Evolutionary conservation across 768 basidiomycete genomes (phyloP), one percentile per base, ranked within the genome.

Genomic region (Phaeotremella fagi): DNA sequence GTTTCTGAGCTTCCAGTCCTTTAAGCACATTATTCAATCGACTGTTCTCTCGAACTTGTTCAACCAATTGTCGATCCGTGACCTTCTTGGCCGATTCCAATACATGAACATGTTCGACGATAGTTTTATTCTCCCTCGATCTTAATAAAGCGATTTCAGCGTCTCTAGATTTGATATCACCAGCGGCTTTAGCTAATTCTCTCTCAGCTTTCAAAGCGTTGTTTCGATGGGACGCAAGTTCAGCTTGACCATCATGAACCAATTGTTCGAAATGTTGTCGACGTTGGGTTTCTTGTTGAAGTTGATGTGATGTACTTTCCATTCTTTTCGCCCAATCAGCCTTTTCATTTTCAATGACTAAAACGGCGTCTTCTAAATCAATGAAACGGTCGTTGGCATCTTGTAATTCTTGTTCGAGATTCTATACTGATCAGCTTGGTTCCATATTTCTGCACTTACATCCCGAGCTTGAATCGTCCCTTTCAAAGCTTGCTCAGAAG

Each of bases 101-200:
- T 25, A 97, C 94, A 70, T 98, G 85, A 23, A 95, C 89, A 67
- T 98, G 94, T 74, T 98, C 92, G 38, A 98, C 91, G 54, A 95
- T 92, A n/a, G 88, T 95, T 78, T 92, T 97, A 78, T 97, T 90
- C 68, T 95, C 73, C 16, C 75, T 53, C 22, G 87, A 85, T 48
- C 87, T 84, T 7, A 97, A 76, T 59, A 92, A 86, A 60, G 84
- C 87, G 59, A 89, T 81, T 52, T 92, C 88, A 82, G 85, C 86
- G 63, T 95, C 88, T 44, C 85, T 83, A 37, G 79, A 80, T 69
- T 88, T 85, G 44, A 94, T 77, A 54, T 92, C 88, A 6, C 81
- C 80, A n/a, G 87, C 78, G 9, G 85, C 82, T 66, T 88, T 86
- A 66, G 86, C 85, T 31, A 92, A 78, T 15, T 90, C 90, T 11